Conservation (phyloP, 2,329 filamentous ascomycete genomes). For the Aspergillus quadricinctus region DNA sequence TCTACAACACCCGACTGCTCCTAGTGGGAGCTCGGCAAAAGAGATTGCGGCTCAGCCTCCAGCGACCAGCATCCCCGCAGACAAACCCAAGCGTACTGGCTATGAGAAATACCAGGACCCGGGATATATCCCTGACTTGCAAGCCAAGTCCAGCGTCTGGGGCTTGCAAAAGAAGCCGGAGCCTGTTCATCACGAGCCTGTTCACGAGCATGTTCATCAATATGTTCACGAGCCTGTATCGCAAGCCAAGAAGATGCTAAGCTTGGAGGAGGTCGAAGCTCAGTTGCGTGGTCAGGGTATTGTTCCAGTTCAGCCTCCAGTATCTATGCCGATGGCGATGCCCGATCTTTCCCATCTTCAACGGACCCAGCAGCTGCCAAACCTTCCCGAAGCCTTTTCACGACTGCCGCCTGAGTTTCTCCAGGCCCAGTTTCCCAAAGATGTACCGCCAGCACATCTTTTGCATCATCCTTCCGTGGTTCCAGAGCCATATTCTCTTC, state of each 20-base stretch:
- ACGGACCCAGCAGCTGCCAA: conserved; percentile 26
- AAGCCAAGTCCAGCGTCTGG: conserved; percentile 93
- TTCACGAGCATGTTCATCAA: conserved; percentile 4
- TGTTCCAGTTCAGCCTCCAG: conserved; percentile 22
- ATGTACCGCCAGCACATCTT: conserved; percentile 32
- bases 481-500: conserved; percentile 40
- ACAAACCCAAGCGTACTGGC: conserved; percentile 67
- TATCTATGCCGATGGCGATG: conserved; percentile 25
- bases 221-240: conserved; percentile 18
- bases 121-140: conserved; percentile 80
- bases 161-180: conserved; percentile 53
- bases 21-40: conserved; percentile 27
- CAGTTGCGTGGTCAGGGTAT: conserved; percentile 70
- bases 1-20: conserved; percentile 60
- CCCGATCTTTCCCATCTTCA: conserved; percentile 30
- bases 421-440: conserved; percentile 38
- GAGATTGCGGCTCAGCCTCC: conserved; percentile 41
- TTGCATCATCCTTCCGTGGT: conserved; percentile 37
- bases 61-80: conserved; percentile 30
- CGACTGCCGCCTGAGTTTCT: conserved; percentile 45
- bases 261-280: conserved; percentile 92
- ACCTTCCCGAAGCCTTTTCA: conserved; percentile 28
- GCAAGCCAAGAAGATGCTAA: conserved; percentile 77
- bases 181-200: conserved; percentile 6
- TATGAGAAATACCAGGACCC: conserved; percentile 89